phyloP scores from a whole-genome alignment of 129 eudicot species.

The Helianthus annuus region HanXRQr2.0-SUNRISE NC_035433.2:81491641-81492140 shows the following conservation, averaged over 20 bases:
- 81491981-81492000: not conserved
- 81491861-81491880: not conserved
- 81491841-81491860: conserved; percentile 4
- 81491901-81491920: not conserved
- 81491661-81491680: not conserved
- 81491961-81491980: not conserved
- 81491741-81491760: conserved; percentile 20
- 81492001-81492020: not conserved
- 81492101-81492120: not conserved
- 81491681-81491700: not conserved
- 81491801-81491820: not conserved
- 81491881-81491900: not conserved
- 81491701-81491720: conserved; percentile 8
- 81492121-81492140: not conserved
- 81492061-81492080: not conserved
- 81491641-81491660: not conserved
- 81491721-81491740: conserved; percentile 24
- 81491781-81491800: not conserved
- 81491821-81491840: conserved; percentile 23
- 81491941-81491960: not conserved
- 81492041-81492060: not conserved
- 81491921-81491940: conserved; percentile 2
- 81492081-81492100: not conserved
- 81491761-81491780: conserved; percentile 11
- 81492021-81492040: not conserved